Evolutionary conservation across 129 eudicot genomes (phyloP).

Genomic region (Centaurea solstitialis): DNA sequence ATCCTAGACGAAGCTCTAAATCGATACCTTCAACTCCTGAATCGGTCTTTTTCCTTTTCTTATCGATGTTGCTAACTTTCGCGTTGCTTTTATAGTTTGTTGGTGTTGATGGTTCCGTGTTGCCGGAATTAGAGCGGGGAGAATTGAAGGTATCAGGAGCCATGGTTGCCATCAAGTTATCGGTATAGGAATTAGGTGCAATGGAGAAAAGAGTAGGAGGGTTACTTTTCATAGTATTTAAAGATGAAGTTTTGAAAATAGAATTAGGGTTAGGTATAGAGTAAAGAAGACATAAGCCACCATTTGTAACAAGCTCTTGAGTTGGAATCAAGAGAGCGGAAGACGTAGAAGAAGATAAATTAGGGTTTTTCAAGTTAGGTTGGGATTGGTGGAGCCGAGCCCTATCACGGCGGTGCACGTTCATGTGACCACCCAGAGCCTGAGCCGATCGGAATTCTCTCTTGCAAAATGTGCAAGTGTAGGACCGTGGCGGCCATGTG

Average conservation of each 20-base stretch:
- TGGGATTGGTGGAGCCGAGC: conserved; percentile 37
- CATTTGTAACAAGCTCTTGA: conserved; percentile 36
- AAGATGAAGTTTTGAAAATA: conserved; percentile 20
- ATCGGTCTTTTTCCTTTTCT: conserved; percentile 18
- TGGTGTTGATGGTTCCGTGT: conserved; percentile 21
- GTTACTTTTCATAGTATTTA: conserved; percentile 14
- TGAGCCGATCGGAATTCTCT: conserved; percentile 40
- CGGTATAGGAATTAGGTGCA: conserved; percentile 16
- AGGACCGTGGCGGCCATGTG: conserved; percentile 36
- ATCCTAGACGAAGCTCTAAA: conserved; percentile 38
- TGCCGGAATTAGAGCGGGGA: conserved; percentile 16
- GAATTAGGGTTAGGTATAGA: conserved; percentile 31
- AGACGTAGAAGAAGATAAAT: conserved; percentile 20
- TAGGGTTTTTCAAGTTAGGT: conserved; percentile 14
- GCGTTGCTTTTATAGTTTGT: conserved; percentile 4
- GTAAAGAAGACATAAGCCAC: conserved; percentile 34
- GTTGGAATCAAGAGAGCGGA: conserved; percentile 27
- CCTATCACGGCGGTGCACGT: conserved; percentile 41
- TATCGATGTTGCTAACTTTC: not conserved
- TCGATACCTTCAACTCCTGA: conserved; percentile 28
- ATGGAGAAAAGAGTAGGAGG: conserved; percentile 3
- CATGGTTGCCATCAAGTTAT: conserved; percentile 1
- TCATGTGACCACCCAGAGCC: conserved; percentile 43
- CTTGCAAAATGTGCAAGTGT: conserved; percentile 36
- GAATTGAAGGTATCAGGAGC: conserved; percentile 18